These are phyloP conservation scores for Neohortaea acidophila DNA, from an alignment of 495 filamentous ascomycete genomes.

Conservation along the genomic window DNA sequence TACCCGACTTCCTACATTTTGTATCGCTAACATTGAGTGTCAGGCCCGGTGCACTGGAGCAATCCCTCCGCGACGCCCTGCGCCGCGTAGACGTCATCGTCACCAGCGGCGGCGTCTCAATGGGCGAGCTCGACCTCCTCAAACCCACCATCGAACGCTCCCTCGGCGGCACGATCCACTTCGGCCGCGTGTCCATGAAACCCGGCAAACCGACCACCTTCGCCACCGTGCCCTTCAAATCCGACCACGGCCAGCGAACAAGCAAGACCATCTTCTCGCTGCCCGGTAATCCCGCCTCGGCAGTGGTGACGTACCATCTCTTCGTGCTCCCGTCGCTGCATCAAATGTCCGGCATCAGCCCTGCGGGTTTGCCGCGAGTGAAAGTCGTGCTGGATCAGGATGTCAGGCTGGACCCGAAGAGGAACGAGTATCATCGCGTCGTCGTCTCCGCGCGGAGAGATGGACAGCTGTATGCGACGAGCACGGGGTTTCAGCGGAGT, in stretches of 20 bases:
- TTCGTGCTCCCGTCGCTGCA: constrained; percentile 86
- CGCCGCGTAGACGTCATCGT: constrained; percentile 67
- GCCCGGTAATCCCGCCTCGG: constrained; percentile 87
- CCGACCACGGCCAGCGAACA: constrained; percentile 27
- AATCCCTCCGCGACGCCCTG: constrained; percentile 56
- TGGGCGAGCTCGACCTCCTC: constrained; percentile 94
- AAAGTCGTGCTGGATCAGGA: constrained; percentile 57
- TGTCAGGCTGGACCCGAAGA: constrained; percentile 51
- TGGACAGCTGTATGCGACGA: constrained; percentile 58
- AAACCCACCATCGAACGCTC: constrained; percentile 91
- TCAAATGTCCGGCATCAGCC: constrained; percentile 43
- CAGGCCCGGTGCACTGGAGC: constrained; percentile 54
- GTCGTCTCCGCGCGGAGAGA: constrained; percentile 44
- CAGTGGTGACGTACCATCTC: constrained; percentile 80
- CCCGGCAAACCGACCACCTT: constrained; percentile 96
- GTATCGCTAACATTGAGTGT: constrained; percentile 2
- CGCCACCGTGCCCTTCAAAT: constrained; percentile 60
- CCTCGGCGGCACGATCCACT: constrained; percentile 87
- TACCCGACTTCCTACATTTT: not conserved
- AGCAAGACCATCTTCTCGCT: constrained; percentile 72
- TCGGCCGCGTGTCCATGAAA: constrained; percentile 94
- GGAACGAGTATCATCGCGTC: constrained; percentile 80
- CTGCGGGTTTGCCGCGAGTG: constrained; percentile 54
- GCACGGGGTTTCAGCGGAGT: constrained; percentile 81
- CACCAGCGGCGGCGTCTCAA: constrained; percentile 89